Percentiles rank a stretch among this genome's conserved stretches.
phyloP scores from a whole-genome alignment of 768 basidiomycete genomes.

The Baorangia bicolor region DNA sequence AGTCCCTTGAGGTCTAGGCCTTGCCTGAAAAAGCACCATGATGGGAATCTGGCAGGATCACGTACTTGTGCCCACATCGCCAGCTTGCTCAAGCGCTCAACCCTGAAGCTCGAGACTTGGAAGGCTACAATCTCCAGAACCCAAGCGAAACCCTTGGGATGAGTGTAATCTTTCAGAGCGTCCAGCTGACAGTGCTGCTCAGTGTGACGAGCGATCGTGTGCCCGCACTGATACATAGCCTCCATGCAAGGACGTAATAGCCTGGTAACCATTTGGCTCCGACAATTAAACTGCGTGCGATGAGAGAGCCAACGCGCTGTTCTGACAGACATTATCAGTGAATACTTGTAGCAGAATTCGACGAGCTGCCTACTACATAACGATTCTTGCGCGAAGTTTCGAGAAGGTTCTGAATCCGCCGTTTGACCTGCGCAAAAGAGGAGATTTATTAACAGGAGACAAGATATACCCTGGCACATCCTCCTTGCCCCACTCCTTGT shows the following conservation, averaged over 20 bases:
- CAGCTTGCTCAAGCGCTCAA: background rate
- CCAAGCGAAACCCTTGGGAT: background rate
- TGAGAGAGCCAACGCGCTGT: too few relatives aligned
- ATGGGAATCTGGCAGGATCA: background rate
- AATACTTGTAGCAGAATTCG: background rate
- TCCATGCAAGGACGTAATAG: too few relatives aligned
- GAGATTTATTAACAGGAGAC: slow-evolving; percentile 17
- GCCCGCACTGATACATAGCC: too few relatives aligned
- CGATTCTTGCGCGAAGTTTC: slow-evolving; percentile 23
- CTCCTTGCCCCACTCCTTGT: background rate
- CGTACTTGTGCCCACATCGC: slow-evolving; percentile 1
- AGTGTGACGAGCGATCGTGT: too few relatives aligned
- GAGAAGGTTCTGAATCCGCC: slow-evolving; percentile 37
- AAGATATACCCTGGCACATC: background rate
- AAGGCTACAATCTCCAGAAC: too few relatives aligned
- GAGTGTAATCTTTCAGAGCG: too few relatives aligned
- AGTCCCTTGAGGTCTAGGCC: background rate
- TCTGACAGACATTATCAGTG: background rate
- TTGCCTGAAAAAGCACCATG: background rate
- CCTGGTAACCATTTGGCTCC: too few relatives aligned
- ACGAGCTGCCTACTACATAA: background rate
- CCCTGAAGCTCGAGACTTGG: too few relatives aligned
- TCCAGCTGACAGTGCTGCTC: too few relatives aligned
- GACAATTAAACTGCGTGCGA: too few relatives aligned
- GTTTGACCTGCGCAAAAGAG: background rate